These are phyloP conservation scores for Collybia sordida DNA, from an alignment of 768 basidiomycete species.

Conservation along the genomic window DNA sequence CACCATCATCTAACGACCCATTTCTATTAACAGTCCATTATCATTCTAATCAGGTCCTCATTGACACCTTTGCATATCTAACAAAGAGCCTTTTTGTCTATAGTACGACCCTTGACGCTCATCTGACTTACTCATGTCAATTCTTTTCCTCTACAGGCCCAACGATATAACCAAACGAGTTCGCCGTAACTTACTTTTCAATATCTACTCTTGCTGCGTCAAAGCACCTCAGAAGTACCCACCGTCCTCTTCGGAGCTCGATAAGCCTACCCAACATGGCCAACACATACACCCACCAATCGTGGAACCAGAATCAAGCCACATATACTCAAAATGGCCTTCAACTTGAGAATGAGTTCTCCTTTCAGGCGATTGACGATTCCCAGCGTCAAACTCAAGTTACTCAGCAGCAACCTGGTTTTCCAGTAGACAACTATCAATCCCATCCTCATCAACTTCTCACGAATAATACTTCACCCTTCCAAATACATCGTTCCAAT, in stretches of 20 bases:
- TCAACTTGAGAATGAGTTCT: conserved; percentile 14
- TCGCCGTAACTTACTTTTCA: background rate
- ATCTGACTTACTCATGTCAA: too few relatives aligned
- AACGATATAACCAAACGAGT: too few relatives aligned
- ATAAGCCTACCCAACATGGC: conserved; percentile 11
- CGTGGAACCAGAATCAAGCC: conserved; percentile 17
- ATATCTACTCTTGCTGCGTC: conserved; percentile 4
- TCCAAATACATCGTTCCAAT: conserved; percentile 7
- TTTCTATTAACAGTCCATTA: background rate
- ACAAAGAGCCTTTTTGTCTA: too few relatives aligned
- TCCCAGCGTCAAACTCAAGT: conserved; percentile 8
- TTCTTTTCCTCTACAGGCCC: too few relatives aligned
- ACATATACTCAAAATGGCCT: conserved; percentile 8
- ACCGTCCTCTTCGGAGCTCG: conserved; percentile 15
- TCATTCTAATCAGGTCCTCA: too few relatives aligned
- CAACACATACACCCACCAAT: conserved; percentile 11
- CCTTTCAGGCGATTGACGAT: conserved; percentile 11
- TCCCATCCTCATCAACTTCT: conserved; percentile 11
- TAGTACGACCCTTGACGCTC: too few relatives aligned
- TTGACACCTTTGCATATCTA: too few relatives aligned
- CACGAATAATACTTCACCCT: conserved; percentile 4
- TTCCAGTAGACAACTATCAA: conserved; percentile 9
- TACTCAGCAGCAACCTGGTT: background rate
- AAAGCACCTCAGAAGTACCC: conserved; percentile 5
- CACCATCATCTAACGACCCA: too few relatives aligned